These are phyloP conservation scores for Tubosaeta sp. DNA, from an alignment of 768 basidiomycete species.

Conservation along the genomic window DNA sequence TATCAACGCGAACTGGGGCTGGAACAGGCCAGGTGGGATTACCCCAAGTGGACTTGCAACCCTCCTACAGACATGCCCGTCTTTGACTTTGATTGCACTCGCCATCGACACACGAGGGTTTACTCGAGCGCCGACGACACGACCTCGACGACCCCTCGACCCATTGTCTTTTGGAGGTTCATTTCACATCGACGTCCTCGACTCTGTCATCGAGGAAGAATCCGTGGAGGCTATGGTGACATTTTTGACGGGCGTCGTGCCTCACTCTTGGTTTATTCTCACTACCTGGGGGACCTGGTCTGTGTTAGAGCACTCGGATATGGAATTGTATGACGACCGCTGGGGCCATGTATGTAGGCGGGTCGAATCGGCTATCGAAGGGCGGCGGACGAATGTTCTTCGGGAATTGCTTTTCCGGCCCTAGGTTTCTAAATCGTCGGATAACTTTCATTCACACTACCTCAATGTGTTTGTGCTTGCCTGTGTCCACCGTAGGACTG, in stretches of 20 bases:
- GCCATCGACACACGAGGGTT: slow-evolving; percentile 6
- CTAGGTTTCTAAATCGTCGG: not conserved
- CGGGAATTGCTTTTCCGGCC: not conserved
- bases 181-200: not conserved
- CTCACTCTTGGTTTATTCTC: not conserved
- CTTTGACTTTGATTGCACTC: not conserved
- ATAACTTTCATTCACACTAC: not conserved
- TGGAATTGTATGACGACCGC: not conserved
- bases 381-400: not conserved
- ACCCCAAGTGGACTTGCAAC: slow-evolving; percentile 4
- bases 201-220: slow-evolving; percentile 1
- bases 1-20: slow-evolving; percentile 10
- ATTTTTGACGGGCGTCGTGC: not conserved
- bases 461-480: no score
- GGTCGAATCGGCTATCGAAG: not conserved
- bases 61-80: not conserved
- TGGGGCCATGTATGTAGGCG: not conserved
- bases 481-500: no score
- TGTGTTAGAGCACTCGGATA: not conserved
- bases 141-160: no score
- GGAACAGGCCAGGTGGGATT: slow-evolving; percentile 2
- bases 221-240: not conserved
- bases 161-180: not conserved
- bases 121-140: not conserved
- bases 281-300: not conserved